Evolutionary conservation across 169 alveolate genomes (phyloP), one percentile per base, ranked within the genome.

Genomic region (Eimeria mitis): DNA sequence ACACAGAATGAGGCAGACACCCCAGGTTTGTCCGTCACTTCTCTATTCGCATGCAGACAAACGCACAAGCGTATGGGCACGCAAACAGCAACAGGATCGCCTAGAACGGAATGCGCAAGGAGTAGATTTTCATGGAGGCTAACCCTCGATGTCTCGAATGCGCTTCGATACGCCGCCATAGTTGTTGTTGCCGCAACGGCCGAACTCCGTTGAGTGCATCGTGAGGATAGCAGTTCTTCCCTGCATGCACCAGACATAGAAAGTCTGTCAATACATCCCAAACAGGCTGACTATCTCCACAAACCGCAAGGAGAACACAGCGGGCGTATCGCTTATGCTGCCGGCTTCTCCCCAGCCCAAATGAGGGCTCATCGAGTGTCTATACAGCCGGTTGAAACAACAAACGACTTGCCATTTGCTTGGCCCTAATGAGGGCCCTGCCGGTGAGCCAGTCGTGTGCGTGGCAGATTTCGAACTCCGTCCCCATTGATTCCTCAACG

Each of bases 371-470:
- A 68, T n/a, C 9, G 71, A 49, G 44, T 49, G 68, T 31, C 44
- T 49, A 49, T 16, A 52, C 68, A 14, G 49, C 71, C 42, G 31
- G 65, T n/a, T 37, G 54, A 76, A 25, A 7, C 23, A 56, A 54
- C 76, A 23, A 23, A 19, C 19, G 78, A 79, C 95, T 91, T 76
- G 83, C 95, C 91, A 94, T 91, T 68, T 65, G 89, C 78, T 95
- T 88, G 54, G 96, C 94, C 65, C 91, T 88, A 54, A 91, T 95
- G 78, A 97, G 89, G 47, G 97, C 98, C 49, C 96, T 96, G 16
- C 97, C 98, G 9, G 97, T 97, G 40, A 97, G 96, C 98, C 98
- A 97, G 94, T 97, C 98, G 85, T 97, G 98, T 76, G 97, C 97
- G 87, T 97, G 98, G 94, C 97, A 95, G 92, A 97, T 95, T 78